Percentiles rank a stretch among this genome's conserved stretches.
Conservation (phyloP, 768 basidiomycete genomes). For the Russula abietina region DNA sequence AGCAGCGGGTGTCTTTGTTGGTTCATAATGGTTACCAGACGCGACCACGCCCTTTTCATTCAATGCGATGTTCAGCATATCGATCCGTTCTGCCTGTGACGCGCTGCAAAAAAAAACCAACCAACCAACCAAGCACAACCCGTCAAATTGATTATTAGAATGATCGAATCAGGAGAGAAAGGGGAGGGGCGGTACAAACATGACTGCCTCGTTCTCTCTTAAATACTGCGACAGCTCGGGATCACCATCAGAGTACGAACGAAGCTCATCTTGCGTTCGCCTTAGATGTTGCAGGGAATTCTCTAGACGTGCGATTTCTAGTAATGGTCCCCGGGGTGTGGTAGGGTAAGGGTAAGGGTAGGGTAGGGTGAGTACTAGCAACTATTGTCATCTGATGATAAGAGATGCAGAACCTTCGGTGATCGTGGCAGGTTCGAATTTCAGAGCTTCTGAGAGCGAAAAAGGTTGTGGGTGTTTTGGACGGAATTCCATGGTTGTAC, state of each 20-base stretch:
- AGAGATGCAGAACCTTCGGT: slow-evolving; percentile 50
- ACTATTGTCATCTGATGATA: neutral
- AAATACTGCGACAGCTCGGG: slow-evolving; percentile 53
- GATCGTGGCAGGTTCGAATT: slow-evolving; percentile 59
- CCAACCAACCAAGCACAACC: neutral
- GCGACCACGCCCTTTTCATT: slow-evolving; percentile 48
- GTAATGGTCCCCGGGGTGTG: neutral
- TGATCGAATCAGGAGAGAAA: neutral
- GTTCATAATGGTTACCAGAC: slow-evolving; percentile 41
- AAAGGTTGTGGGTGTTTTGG: slow-evolving; percentile 73
- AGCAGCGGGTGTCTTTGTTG: slow-evolving; percentile 5
- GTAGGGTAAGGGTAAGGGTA: neutral
- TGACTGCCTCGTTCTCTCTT: slow-evolving; percentile 66
- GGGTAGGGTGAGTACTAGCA: too few relatives aligned
- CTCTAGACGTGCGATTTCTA: slow-evolving; percentile 72
- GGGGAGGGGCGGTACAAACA: slow-evolving; percentile 39
- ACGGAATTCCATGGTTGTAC: slow-evolving; percentile 50
- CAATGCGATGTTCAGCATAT: slow-evolving; percentile 59
- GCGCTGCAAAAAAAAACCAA: slow-evolving; percentile 50
- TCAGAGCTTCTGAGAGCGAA: slow-evolving; percentile 55
- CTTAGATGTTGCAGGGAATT: slow-evolving; percentile 61
- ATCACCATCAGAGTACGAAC: slow-evolving; percentile 54
- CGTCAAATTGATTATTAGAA: neutral
- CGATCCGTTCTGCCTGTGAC: slow-evolving; percentile 71
- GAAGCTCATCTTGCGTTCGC: slow-evolving; percentile 54